phyloP scores from a whole-genome alignment of 2,329 filamentous ascomycete species.

The Xylariaceae sp. region DNA sequence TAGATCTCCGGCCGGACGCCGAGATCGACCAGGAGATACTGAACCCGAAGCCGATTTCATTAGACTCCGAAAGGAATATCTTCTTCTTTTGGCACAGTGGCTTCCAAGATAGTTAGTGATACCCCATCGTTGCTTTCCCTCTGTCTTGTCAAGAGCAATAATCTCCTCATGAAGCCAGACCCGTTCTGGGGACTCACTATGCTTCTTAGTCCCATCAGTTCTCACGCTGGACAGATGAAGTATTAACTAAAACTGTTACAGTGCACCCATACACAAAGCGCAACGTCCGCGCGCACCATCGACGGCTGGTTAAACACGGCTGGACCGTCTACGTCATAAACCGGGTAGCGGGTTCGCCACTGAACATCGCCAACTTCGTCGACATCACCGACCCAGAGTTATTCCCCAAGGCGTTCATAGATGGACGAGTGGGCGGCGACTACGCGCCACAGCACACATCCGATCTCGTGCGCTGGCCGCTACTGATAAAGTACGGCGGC shows the following conservation, averaged over 20 bases:
- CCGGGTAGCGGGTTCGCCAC: constrained; percentile 49
- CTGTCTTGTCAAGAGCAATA: background rate
- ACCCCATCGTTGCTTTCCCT: background rate
- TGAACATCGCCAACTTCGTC: constrained; percentile 57
- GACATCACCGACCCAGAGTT: constrained; percentile 50
- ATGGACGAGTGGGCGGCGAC: constrained; percentile 55
- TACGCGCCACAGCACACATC: constrained; percentile 62
- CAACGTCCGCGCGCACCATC: constrained; percentile 60
- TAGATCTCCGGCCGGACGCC: constrained; percentile 55
- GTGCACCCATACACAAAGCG: constrained; percentile 60
- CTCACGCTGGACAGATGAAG: background rate
- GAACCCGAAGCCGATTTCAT: constrained; percentile 46
- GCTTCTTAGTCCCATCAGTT: background rate
- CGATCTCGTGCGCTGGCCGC: constrained; percentile 63
- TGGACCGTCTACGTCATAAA: constrained; percentile 62
- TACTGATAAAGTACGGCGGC: constrained; percentile 63
- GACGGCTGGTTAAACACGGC: constrained; percentile 57
- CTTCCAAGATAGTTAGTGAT: constrained; percentile 43
- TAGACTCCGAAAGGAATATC: constrained; percentile 55
- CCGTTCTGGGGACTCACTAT: background rate
- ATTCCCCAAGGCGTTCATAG: constrained; percentile 58
- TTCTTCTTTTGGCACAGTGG: constrained; percentile 67
- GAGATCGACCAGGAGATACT: constrained; percentile 53
- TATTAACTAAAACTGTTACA: constrained; percentile 8
- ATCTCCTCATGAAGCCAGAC: background rate